phyloP scores from a whole-genome alignment of 1,284 basidiomycete genomes.

The Irpex lacteus region DNA sequence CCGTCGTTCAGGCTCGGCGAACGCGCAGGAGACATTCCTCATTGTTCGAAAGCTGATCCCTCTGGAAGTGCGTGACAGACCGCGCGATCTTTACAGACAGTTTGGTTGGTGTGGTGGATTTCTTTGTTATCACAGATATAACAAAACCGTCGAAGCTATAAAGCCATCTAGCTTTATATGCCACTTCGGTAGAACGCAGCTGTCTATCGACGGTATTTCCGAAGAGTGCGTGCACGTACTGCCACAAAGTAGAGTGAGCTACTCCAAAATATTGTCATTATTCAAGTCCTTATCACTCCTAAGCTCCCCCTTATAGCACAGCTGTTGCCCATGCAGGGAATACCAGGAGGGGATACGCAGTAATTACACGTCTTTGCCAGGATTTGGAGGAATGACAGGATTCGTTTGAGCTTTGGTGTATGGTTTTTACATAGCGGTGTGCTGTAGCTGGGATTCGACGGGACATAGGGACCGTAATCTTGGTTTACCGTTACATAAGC shows the following conservation, averaged over 20 bases:
- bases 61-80: not conserved
- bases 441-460: no score
- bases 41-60: not conserved
- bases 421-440: no score
- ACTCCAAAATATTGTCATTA: not conserved
- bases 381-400: no score
- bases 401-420: no score
- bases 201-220: not conserved
- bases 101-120: not conserved
- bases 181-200: not conserved
- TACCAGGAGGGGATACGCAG: no score
- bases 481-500: no score
- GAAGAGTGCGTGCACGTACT: not conserved
- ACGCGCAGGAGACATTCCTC: not conserved
- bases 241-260: not conserved
- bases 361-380: no score
- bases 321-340: not conserved
- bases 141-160: not conserved
- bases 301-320: not conserved
- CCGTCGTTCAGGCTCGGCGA: not conserved
- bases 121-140: not conserved
- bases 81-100: not conserved
- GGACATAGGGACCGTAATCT: no score
- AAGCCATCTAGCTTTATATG: not conserved
- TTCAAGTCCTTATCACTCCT: not conserved